Evolutionary conservation across 2,329 filamentous ascomycete genomes (phyloP).

Genomic region (Exophiala spinifera): DNA sequence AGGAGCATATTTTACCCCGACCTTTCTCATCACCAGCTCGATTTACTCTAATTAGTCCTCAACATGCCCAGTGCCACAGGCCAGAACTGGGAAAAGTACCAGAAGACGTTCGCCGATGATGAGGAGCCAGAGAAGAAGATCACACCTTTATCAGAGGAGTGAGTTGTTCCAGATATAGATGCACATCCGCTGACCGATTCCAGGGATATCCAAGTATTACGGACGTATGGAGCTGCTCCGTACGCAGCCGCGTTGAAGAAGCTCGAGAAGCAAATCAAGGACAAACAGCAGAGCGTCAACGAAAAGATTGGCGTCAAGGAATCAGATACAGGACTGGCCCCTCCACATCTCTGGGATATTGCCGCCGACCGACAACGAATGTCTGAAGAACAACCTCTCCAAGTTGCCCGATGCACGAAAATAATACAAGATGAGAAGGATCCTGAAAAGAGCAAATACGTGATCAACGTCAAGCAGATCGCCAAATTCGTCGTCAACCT

Average conservation of each 20-base stretch:
- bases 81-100: conserved; percentile 96
- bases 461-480: conserved; percentile 99
- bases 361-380: conserved; percentile 97
- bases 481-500: conserved; percentile 99
- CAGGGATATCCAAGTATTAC: conserved; percentile 98
- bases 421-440: conserved; percentile 98
- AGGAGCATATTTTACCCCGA: background rate
- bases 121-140: conserved; percentile 99
- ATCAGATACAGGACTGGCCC: conserved; percentile 96
- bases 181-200: conserved; percentile 34
- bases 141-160: conserved; percentile 94
- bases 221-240: conserved; percentile 96
- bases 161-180: conserved; percentile 39
- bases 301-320: conserved; percentile 91
- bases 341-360: conserved; percentile 98
- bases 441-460: conserved; percentile 97
- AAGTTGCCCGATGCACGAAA: conserved; percentile 97
- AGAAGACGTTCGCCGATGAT: conserved; percentile 94
- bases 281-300: conserved; percentile 95
- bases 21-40: background rate
- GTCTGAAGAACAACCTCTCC: conserved; percentile 95
- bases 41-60: background rate
- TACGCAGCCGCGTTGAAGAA: conserved; percentile 93
- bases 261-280: conserved; percentile 98
- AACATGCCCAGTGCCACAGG: conserved; percentile 89